These are phyloP conservation scores for Acaromyces ingoldii DNA, from an alignment of 1,284 basidiomycete species.

Conservation along the genomic window DNA sequence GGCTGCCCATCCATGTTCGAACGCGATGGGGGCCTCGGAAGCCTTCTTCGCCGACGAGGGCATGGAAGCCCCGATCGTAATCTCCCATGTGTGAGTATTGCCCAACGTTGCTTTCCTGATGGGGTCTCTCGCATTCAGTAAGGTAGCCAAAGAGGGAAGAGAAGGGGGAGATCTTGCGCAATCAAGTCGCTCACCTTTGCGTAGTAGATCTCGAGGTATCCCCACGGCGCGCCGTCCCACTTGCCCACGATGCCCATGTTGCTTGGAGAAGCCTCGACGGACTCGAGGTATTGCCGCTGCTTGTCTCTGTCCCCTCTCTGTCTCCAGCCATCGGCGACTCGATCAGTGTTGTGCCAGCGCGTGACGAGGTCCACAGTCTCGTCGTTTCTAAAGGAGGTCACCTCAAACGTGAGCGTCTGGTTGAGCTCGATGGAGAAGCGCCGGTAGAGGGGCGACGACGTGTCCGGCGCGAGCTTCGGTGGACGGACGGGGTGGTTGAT, in stretches of 20 bases:
- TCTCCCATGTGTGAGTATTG: slow-evolving; percentile 25
- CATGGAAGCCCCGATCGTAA: slow-evolving; percentile 44
- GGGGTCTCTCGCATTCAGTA: neutral
- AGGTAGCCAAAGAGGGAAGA: too few relatives aligned
- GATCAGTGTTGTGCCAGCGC: slow-evolving; percentile 41
- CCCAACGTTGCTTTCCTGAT: slow-evolving; percentile 21
- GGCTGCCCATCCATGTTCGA: slow-evolving; percentile 44
- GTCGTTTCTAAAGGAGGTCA: slow-evolving; percentile 21
- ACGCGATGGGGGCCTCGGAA: slow-evolving; percentile 44
- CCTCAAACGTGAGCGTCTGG: slow-evolving; percentile 38
- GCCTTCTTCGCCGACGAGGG: slow-evolving; percentile 41
- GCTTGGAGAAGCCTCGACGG: slow-evolving; percentile 18
- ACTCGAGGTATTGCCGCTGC: slow-evolving; percentile 29
- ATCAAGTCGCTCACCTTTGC: slow-evolving; percentile 12
- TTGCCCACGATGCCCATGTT: slow-evolving; percentile 38
- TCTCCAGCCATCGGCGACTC: slow-evolving; percentile 44
- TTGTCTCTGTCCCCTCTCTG: slow-evolving; percentile 31
- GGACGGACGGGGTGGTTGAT: slow-evolving; percentile 11
- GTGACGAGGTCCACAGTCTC: slow-evolving; percentile 35
- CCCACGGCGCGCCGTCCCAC: slow-evolving; percentile 46
- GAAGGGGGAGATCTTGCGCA: too few relatives aligned
- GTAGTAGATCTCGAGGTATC: slow-evolving; percentile 47
- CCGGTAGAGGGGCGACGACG: slow-evolving; percentile 25
- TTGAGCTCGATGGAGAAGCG: slow-evolving; percentile 36
- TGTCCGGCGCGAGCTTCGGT: slow-evolving; percentile 3